phyloP scores from a whole-genome alignment of 257 asterid genomes.

The Nicotiana attenuata region DNA sequence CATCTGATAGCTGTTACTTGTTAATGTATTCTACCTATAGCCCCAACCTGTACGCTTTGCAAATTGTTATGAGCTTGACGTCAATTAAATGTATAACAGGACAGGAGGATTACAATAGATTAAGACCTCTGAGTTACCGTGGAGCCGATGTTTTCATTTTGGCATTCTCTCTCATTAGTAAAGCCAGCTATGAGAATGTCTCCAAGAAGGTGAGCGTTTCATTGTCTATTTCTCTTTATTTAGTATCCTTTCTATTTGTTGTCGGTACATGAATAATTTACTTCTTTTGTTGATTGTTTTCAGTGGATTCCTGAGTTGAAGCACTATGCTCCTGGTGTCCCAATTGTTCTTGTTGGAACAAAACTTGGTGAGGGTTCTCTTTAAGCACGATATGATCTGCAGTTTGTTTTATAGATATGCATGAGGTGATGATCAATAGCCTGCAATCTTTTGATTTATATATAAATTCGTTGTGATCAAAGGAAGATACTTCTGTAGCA shows the following conservation, averaged over 20 bases:
- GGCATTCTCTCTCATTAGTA: conserved; percentile 37
- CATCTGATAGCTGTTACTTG: neutral
- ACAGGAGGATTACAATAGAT: conserved; percentile 31
- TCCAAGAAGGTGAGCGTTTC: conserved; percentile 21
- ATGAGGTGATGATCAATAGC: neutral
- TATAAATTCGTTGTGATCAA: neutral
- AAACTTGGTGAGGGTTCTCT: conserved; percentile 26
- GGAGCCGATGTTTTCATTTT: conserved; percentile 35
- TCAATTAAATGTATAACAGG: conserved; percentile 16
- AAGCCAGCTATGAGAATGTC: conserved; percentile 32
- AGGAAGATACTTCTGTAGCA: neutral
- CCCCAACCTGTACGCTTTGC: neutral
- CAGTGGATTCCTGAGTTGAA: conserved; percentile 40
- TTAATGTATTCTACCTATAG: neutral
- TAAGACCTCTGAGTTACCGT: conserved; percentile 35
- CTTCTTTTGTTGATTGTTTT: neutral
- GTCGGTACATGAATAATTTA: neutral
- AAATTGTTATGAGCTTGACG: neutral
- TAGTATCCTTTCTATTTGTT: neutral
- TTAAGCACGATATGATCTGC: neutral
- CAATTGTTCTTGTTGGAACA: conserved; percentile 34
- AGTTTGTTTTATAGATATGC: neutral
- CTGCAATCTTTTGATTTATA: neutral
- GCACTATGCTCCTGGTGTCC: conserved; percentile 38
- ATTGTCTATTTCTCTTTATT: neutral